These are phyloP conservation scores for Trametes sp. DNA, from an alignment of 1,284 basidiomycete species.

Conservation along the genomic window DNA sequence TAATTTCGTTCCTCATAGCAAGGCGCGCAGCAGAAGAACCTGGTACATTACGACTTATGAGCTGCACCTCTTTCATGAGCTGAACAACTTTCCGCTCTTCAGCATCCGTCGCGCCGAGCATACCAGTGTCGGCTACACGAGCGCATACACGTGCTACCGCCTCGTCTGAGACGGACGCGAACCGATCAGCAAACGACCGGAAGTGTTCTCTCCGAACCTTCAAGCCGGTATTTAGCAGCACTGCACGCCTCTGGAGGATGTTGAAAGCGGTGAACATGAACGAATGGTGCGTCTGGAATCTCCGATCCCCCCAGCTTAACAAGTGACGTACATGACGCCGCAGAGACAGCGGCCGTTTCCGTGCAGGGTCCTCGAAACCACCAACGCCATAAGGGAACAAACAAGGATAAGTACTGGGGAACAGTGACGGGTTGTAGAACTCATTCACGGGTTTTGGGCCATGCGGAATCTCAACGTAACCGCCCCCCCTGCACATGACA, in stretches of 20 bases:
- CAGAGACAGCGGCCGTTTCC: constrained; percentile 24
- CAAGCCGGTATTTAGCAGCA: constrained; percentile 41
- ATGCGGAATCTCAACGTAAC: constrained; percentile 42
- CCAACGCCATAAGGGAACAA: constrained; percentile 48
- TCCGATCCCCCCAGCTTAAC: constrained; percentile 38
- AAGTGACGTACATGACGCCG: constrained; percentile 35
- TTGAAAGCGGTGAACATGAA: constrained; percentile 49
- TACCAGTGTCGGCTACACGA: neutral
- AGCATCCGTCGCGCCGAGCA: neutral
- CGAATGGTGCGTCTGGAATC: constrained; percentile 46
- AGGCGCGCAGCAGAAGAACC: constrained; percentile 19
- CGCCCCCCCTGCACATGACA: constrained; percentile 38
- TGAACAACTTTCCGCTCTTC: neutral
- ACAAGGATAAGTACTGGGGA: constrained; percentile 20
- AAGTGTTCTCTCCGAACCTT: constrained; percentile 17
- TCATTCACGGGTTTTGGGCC: constrained; percentile 38
- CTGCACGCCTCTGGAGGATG: constrained; percentile 42
- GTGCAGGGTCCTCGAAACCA: constrained; percentile 41
- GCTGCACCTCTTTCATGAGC: neutral
- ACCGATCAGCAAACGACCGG: neutral
- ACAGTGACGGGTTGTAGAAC: constrained; percentile 14
- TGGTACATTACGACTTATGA: neutral
- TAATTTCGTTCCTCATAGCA: constrained; percentile 47
- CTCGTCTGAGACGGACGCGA: neutral
- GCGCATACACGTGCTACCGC: neutral